Evolutionary conservation across 139 green algal genomes (phyloP).

Genomic region (Mychonastes homosphaera): DNA sequence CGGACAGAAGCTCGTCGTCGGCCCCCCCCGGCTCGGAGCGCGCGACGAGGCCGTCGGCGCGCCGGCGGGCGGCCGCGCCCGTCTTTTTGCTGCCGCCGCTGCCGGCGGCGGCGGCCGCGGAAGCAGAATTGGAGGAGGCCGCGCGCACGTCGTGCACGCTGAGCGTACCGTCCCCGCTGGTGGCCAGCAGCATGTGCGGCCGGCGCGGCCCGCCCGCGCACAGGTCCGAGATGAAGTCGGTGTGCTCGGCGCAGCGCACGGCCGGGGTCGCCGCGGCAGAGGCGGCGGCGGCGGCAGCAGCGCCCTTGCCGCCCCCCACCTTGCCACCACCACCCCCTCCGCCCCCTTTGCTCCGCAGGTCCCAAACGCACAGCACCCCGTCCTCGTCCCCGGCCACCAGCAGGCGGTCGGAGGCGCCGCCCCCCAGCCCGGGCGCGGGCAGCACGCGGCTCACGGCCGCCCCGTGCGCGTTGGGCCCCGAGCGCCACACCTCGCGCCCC

Average conservation of each 20-base stretch:
- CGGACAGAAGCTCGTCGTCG: slow-evolving; percentile 86
- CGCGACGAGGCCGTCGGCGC: no score
- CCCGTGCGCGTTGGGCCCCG: slow-evolving; percentile 7
- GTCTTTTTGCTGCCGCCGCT: no score
- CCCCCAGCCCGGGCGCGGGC: neutral
- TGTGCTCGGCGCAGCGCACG: slow-evolving; percentile 46
- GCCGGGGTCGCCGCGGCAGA: slow-evolving; percentile 16
- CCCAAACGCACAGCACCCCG: slow-evolving; percentile 69
- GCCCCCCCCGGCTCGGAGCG: slow-evolving; percentile 67
- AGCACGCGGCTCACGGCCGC: neutral
- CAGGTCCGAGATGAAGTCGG: slow-evolving; percentile 59
- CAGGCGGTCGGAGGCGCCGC: slow-evolving; percentile 2
- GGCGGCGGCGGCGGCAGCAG: no score
- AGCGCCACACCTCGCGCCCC: no score
- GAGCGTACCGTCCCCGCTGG: slow-evolving; percentile 75
- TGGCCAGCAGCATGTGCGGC: slow-evolving; percentile 37
- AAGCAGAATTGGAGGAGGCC: no score
- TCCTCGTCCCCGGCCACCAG: slow-evolving; percentile 66
- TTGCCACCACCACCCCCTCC: no score
- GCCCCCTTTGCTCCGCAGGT: slow-evolving; percentile 38
- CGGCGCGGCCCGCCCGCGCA: neutral
- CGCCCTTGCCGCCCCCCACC: no score
- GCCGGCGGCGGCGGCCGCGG: no score
- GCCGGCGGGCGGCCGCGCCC: no score
- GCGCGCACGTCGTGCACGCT: slow-evolving; percentile 46